Evolutionary conservation across 495 filamentous ascomycete species (phyloP), one percentile per base, ranked within the genome.

Genomic region (Tuber microsphaerosporum): DNA sequence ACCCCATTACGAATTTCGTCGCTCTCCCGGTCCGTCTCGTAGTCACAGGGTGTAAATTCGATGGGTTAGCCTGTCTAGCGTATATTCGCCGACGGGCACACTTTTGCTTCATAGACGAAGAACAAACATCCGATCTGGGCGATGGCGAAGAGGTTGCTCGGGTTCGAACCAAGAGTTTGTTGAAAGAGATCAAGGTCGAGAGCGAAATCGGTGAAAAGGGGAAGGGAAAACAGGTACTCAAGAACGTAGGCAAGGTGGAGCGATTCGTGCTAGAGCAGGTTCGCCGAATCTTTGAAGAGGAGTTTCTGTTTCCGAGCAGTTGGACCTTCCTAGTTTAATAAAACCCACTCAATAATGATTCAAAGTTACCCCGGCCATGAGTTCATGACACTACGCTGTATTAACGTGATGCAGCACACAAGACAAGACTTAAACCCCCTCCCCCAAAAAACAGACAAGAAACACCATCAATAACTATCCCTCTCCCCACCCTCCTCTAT

Each of bases 231-330:
- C 94, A 97, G 84, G 93, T 94, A 45, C 85, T 99, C 42, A 98
- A 97, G 86, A 99, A 99, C 84, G 94, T 99, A 51, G 94, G 96
- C 26, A 99, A 99, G 85, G 95, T 99, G 51, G 95, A 99, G 85
- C 91, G 93, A 76, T 99, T 99, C 83, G 93, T 99, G 70, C 87
- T 99, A 37, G 94, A 97, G 83, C 96, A 98, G 83, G 95, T 99
- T 46, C 90, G 94, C 75, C 89, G 94, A 74, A 97, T 98, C 75
- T 98, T 99, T 81, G 95, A 99, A 84, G 95, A 97, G 82, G 95
- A 99, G 84, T 92, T 99, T 83, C 94, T 99, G 37, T 99, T 94
- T 85, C 95, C 95, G 56, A 97, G 94, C 83, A 98, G 93, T 84
- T 97, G 94, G 93, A 99, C 94, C 2, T 97, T 98, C 83, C 85